phyloP scores from a whole-genome alignment of 805 yeast genomes.

The Wickerhamomyces chambardii region DNA sequence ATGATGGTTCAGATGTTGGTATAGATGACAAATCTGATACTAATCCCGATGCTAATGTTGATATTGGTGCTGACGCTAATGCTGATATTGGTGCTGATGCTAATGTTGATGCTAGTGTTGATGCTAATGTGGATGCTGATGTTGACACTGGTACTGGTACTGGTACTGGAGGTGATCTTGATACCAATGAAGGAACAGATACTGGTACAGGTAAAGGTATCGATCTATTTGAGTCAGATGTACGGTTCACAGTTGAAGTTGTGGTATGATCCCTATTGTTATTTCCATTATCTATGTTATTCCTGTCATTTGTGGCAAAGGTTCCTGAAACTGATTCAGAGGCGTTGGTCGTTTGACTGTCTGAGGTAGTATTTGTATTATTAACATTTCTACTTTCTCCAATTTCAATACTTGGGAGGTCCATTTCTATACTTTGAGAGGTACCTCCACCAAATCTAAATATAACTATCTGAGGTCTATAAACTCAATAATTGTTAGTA shows the following conservation, averaged over 20 bases:
- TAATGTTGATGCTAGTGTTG: neutral
- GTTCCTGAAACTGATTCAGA: too few species aligned
- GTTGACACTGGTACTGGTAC: neutral
- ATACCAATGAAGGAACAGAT: neutral
- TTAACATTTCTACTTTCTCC: neutral
- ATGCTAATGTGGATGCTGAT: neutral
- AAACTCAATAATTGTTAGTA: neutral
- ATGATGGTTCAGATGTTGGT: neutral
- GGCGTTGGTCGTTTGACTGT: too few species aligned
- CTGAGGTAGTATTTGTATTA: neutral
- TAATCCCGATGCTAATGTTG: neutral
- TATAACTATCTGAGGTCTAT: conserved; percentile 5
- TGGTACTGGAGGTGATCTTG: neutral
- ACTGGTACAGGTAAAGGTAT: conserved; percentile 1
- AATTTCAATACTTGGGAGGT: conserved; percentile 6
- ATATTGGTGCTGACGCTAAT: neutral
- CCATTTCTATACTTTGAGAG: conserved; percentile 7
- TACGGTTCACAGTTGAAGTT: neutral
- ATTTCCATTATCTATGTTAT: too few species aligned
- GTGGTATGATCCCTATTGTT: too few species aligned
- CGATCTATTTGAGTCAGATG: neutral
- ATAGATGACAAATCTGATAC: neutral
- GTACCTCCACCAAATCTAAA: conserved; percentile 12
- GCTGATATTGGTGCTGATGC: neutral
- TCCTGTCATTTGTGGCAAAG: too few species aligned